Percentiles rank a stretch among this genome's conserved stretches.
These are phyloP conservation scores for Albifimbria verrucaria DNA, from an alignment of 2,329 filamentous ascomycete genomes.

Conservation along the genomic window DNA sequence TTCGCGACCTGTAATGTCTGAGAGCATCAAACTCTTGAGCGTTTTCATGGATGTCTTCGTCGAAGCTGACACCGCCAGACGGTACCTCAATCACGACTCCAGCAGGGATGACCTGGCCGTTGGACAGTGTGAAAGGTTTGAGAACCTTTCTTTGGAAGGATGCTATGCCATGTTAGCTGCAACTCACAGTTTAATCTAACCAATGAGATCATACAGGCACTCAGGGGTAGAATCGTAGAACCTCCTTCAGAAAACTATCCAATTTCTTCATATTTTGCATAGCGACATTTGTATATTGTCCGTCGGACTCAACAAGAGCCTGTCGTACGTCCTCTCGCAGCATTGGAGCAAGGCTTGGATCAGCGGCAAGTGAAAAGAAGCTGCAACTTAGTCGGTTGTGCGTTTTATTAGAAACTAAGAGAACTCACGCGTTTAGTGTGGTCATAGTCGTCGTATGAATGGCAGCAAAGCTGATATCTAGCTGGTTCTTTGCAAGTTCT, in stretches of 20 bases:
- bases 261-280: slow-evolving; percentile 36
- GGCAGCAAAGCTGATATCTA: slow-evolving; percentile 43
- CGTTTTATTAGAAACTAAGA: not conserved
- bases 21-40: slow-evolving; percentile 40
- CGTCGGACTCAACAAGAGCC: slow-evolving; percentile 30
- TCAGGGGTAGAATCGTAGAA: slow-evolving; percentile 27
- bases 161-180: slow-evolving; percentile 14
- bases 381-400: slow-evolving; percentile 13
- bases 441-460: slow-evolving; percentile 49
- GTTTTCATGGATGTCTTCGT: slow-evolving; percentile 28
- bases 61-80: slow-evolving; percentile 29
- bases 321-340: slow-evolving; percentile 48
- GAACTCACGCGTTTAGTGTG: slow-evolving; percentile 37
- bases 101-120: slow-evolving; percentile 46
- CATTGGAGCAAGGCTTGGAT: slow-evolving; percentile 46
- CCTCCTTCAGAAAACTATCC: slow-evolving; percentile 38
- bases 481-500: slow-evolving; percentile 37
- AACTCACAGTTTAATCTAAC: not conserved
- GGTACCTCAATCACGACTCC: slow-evolving; percentile 42
- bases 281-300: slow-evolving; percentile 30
- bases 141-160: slow-evolving; percentile 50
- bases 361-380: slow-evolving; percentile 42
- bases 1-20: slow-evolving; percentile 39
- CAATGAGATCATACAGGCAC: slow-evolving; percentile 25
- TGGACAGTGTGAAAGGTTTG: slow-evolving; percentile 48